Evolutionary conservation across 1,139 yeast species (phyloP).

Genomic region (Kurtzmaniella natalensis): DNA sequence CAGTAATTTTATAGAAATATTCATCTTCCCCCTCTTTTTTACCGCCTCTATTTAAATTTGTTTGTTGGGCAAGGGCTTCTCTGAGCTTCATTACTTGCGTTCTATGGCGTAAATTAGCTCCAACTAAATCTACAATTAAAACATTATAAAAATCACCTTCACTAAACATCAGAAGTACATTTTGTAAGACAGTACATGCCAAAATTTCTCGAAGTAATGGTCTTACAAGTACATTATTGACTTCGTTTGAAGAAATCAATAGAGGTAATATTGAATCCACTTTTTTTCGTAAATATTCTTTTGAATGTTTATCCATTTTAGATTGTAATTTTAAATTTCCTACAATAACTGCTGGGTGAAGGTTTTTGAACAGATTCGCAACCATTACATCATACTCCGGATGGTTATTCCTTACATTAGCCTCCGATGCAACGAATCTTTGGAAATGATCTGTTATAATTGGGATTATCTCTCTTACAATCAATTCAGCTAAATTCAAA

Average conservation of each 20-base stretch:
- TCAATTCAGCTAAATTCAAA: slow-evolving; percentile 53
- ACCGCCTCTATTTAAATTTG: slow-evolving; percentile 15
- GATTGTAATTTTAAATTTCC: background rate
- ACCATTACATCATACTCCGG: slow-evolving; percentile 50
- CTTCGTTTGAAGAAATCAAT: slow-evolving; percentile 48
- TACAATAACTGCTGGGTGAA: slow-evolving; percentile 56
- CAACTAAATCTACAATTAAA: slow-evolving; percentile 54
- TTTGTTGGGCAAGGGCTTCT: slow-evolving; percentile 65
- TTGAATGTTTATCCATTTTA: slow-evolving; percentile 41
- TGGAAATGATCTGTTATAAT: slow-evolving; percentile 61
- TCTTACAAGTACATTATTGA: slow-evolving; percentile 43
- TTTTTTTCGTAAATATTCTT: slow-evolving; percentile 44
- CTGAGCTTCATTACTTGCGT: slow-evolving; percentile 72
- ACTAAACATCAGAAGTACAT: slow-evolving; percentile 50
- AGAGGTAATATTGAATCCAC: slow-evolving; percentile 45
- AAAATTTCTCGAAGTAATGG: slow-evolving; percentile 61
- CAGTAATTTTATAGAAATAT: slow-evolving; percentile 12
- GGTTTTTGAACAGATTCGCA: slow-evolving; percentile 53
- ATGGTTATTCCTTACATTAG: slow-evolving; percentile 21
- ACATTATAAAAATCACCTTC: slow-evolving; percentile 81
- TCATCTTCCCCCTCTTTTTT: slow-evolving; percentile 6
- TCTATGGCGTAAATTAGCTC: slow-evolving; percentile 67
- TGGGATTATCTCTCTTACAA: slow-evolving; percentile 61
- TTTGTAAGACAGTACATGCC: slow-evolving; percentile 44
- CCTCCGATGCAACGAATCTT: slow-evolving; percentile 52